Evolutionary conservation across 106 monocot genomes (phyloP).

Genomic region (Ottelia alismoides): DNA sequence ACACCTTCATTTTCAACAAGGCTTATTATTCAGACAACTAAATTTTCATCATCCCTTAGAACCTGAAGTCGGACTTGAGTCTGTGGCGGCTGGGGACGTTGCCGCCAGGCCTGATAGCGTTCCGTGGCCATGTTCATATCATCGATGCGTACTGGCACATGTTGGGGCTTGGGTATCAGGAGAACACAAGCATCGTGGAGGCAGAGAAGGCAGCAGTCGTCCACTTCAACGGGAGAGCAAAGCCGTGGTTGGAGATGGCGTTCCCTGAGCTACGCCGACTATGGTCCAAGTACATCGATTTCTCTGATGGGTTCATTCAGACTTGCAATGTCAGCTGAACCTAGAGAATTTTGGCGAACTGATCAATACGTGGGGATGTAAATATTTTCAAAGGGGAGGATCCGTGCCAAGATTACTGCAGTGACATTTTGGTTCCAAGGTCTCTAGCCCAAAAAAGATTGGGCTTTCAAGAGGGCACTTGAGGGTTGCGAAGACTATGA

Average conservation of each 20-base stretch:
- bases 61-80: conserved; percentile 66
- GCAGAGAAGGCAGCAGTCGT: conserved; percentile 54
- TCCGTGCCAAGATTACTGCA: too few relatives aligned
- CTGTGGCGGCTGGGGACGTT: conserved; percentile 80
- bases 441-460: too few relatives aligned
- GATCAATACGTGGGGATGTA: too few relatives aligned
- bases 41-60: too few relatives aligned
- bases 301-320: conserved; percentile 51
- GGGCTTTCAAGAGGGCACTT: too few relatives aligned
- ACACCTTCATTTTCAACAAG: too few relatives aligned
- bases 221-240: conserved; percentile 79
- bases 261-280: conserved; percentile 52
- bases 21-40: too few relatives aligned
- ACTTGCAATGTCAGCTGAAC: conserved; percentile 41
- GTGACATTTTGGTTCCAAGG: too few relatives aligned
- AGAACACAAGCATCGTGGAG: conserved; percentile 36
- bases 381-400: too few relatives aligned
- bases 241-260: conserved; percentile 82
- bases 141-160: conserved; percentile 82
- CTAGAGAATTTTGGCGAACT: not conserved
- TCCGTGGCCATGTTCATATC: conserved; percentile 55
- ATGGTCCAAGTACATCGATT: conserved; percentile 51
- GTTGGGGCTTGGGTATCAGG: conserved; percentile 78
- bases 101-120: conserved; percentile 71
- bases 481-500: too few relatives aligned